A percentile compares a stretch with the other conserved stretches of the same genome.
Evolutionary conservation across 2,329 filamentous ascomycete genomes (phyloP).

Genomic region (Lomentospora prolificans): DNA sequence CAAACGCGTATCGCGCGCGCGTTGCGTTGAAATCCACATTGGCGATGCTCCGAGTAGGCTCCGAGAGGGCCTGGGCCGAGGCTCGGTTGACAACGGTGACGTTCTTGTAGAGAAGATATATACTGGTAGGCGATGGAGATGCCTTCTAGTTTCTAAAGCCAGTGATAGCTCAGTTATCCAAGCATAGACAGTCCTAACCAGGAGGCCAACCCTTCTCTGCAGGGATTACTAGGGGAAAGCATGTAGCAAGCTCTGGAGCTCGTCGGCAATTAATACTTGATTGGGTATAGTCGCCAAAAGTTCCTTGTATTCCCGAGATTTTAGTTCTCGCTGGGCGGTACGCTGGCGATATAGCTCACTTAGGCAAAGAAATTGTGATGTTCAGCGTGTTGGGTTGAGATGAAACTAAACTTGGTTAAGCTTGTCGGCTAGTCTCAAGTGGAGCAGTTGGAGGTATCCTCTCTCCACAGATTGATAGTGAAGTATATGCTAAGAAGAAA

Average conservation of each 20-base stretch:
- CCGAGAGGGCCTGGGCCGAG: background rate
- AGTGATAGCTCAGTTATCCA: background rate
- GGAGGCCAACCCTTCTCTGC: background rate
- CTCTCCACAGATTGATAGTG: background rate
- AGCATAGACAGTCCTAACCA: background rate
- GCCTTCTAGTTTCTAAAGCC: background rate
- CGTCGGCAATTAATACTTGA: too few species aligned
- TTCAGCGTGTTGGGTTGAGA: background rate
- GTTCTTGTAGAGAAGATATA: background rate
- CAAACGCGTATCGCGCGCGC: conserved; percentile 4
- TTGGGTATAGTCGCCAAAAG: too few species aligned
- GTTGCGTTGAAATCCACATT: background rate
- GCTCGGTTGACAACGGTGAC: background rate
- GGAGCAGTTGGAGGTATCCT: background rate
- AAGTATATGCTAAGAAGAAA: background rate
- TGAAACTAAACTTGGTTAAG: background rate
- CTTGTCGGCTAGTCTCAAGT: background rate
- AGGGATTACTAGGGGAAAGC: background rate
- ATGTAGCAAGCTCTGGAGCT: background rate
- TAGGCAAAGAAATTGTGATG: too few species aligned
- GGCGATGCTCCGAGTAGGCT: background rate
- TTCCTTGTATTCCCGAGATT: too few species aligned
- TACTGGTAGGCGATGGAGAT: background rate
- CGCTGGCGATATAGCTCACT: too few species aligned
- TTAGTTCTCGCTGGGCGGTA: background rate